Evolutionary conservation across 768 basidiomycete species (phyloP).

Genomic region (Peribolospora baueri): DNA sequence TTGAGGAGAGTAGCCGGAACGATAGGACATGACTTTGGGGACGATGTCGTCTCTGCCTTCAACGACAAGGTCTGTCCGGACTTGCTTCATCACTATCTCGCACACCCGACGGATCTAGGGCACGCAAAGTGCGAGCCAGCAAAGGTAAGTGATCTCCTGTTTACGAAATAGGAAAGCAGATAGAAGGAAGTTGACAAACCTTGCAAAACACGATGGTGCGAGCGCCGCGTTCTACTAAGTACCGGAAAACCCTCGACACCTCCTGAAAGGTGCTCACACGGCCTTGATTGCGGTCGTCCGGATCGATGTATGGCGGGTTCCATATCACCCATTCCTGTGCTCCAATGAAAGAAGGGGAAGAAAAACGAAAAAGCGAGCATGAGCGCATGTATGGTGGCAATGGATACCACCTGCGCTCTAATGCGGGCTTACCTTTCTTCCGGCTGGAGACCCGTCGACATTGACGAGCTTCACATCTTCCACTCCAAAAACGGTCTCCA

Average conservation of each 20-base stretch:
- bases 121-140: background rate
- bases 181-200: slow-evolving; percentile 20
- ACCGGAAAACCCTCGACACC: slow-evolving; percentile 46
- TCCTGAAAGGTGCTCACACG: slow-evolving; percentile 38
- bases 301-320: slow-evolving; percentile 39
- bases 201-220: slow-evolving; percentile 75
- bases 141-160: background rate
- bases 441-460: slow-evolving; percentile 61
- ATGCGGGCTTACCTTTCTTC: slow-evolving; percentile 26
- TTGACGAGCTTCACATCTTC: slow-evolving; percentile 42
- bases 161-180: background rate
- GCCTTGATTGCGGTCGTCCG: slow-evolving; percentile 31
- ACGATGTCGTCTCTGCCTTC: slow-evolving; percentile 56
- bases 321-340: slow-evolving; percentile 44
- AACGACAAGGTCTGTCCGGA: slow-evolving; percentile 42
- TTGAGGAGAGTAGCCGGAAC: slow-evolving; percentile 62
- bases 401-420: no score
- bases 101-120: slow-evolving; percentile 51
- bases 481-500: slow-evolving; percentile 51
- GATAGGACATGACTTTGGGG: slow-evolving; percentile 50
- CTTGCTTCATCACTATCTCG: slow-evolving; percentile 51
- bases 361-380: background rate
- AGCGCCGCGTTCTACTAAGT: slow-evolving; percentile 55
- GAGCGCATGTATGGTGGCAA: no score
- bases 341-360: background rate